Evolutionary conservation across 164 flowering plant species (phyloP), one percentile per base, ranked within the genome.

Genomic region (Stephania cephalantha): DNA sequence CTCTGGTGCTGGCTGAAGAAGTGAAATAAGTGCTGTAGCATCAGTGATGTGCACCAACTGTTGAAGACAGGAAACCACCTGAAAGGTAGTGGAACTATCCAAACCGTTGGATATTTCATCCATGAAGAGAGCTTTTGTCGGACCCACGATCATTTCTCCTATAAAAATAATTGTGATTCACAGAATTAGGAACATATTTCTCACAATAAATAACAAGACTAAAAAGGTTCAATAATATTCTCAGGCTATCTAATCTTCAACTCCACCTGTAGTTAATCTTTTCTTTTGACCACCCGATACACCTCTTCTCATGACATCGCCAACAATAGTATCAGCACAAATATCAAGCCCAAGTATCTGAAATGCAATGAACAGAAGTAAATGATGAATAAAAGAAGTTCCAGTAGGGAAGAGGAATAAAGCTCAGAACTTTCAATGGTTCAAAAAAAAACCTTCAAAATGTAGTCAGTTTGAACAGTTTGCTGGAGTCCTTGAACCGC

Each of bases 261-360:
- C 8, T 25, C 42, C 77, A 88, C 95, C 93, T 84, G 94, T 90
- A 48, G 92, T 90, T 69, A 90, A 73, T 75, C 91, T 81, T 82
- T 86, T 90, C 83, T 88, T 90, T 71, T 88, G 91, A 69, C 94
- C 94, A 53, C 94, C 96, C 11, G 96, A 91, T 44, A 91, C 83
- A 35, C 96, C 96, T 85, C 91, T 86, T 79, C 87, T 83, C 91
- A 91, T 85, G 78, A 78, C 81, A 81, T 90, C 88, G 31, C 96
- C 96, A 50, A 88, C 92, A 72, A 86, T 7, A 48, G 89, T 88
- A 46, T 89, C 93, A 63, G 88, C 84, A 78, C 93, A 91, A 9
- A 86, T 76, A 81, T 91, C 95, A 71, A 90, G 84, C 71, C 96
- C 93, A 68, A 91, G 89, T 46, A 91, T 88, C 95, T 89, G 83